These are phyloP conservation scores for Trichoderma pleuroti DNA, from an alignment of 2,329 filamentous ascomycete species.

Conservation along the genomic window DNA sequence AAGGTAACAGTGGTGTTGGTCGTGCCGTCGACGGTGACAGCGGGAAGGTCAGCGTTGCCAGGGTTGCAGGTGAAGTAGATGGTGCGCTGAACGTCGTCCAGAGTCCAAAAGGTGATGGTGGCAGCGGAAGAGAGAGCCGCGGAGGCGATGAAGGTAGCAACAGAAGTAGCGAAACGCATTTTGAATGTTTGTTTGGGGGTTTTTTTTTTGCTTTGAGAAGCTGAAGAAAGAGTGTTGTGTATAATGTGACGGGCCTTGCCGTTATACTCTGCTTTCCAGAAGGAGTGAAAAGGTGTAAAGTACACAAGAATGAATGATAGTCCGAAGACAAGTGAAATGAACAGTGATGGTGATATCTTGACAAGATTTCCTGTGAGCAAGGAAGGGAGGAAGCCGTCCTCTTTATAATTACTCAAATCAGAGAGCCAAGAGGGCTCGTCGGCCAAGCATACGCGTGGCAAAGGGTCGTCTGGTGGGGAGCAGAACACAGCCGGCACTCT, in stretches of 20 bases:
- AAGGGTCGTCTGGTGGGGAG: background rate
- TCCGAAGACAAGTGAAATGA: slow-evolving; percentile 16
- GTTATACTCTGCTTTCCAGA: slow-evolving; percentile 17
- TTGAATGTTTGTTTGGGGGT: slow-evolving; percentile 35
- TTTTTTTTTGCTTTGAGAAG: slow-evolving; percentile 14
- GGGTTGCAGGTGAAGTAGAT: slow-evolving; percentile 49
- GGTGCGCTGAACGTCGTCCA: slow-evolving; percentile 49
- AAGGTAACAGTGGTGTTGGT: slow-evolving; percentile 41
- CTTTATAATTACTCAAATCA: slow-evolving; percentile 16
- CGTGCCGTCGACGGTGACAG: slow-evolving; percentile 40
- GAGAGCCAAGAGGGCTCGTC: background rate
- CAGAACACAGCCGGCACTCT: background rate
- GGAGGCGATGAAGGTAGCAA: slow-evolving; percentile 43
- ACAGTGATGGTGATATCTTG: slow-evolving; percentile 14
- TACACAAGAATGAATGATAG: slow-evolving; percentile 16
- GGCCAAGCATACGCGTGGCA: slow-evolving; percentile 14
- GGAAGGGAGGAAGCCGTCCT: background rate
- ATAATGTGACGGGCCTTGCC: slow-evolving; percentile 15
- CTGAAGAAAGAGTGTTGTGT: slow-evolving; percentile 15
- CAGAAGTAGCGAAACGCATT: slow-evolving; percentile 52
- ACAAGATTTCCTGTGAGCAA: background rate
- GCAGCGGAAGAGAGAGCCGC: slow-evolving; percentile 42
- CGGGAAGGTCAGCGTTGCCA: slow-evolving; percentile 34
- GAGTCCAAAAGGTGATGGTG: slow-evolving; percentile 57
- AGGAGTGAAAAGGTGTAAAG: slow-evolving; percentile 17